Conservation (phyloP, 768 basidiomycete genomes). For the Trametes meyenii region DNA sequence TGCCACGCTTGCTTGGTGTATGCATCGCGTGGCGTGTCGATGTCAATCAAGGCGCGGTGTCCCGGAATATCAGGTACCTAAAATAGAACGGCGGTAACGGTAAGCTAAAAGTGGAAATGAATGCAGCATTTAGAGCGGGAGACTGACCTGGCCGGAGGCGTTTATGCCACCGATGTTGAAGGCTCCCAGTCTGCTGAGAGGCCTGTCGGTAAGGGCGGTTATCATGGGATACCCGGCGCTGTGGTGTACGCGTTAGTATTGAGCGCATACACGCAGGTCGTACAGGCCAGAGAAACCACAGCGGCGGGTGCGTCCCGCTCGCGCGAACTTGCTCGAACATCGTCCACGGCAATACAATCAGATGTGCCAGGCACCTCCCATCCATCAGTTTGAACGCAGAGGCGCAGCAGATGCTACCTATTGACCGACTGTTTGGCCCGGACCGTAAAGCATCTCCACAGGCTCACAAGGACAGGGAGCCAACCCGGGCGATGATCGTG, state of each 20-base stretch:
- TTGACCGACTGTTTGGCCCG: background rate
- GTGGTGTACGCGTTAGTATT: constrained; percentile 1
- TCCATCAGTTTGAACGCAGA: background rate
- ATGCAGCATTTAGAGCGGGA: background rate
- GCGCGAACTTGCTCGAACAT: no score
- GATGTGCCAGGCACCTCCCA: background rate
- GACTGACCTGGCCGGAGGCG: constrained; percentile 45
- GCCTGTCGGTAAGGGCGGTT: constrained; percentile 30
- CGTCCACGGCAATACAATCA: background rate
- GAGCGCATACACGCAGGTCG: background rate
- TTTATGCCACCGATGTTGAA: constrained; percentile 54
- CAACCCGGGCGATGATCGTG: background rate
- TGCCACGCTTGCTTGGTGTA: constrained; percentile 55
- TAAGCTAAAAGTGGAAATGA: background rate
- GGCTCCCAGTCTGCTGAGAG: constrained; percentile 36
- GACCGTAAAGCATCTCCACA: background rate
- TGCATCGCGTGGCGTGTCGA: constrained; percentile 67
- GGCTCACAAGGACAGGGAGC: background rate
- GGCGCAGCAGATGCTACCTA: background rate
- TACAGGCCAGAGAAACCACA: background rate
- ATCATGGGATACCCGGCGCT: constrained; percentile 43
- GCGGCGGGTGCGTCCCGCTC: no score
- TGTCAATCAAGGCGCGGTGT: constrained; percentile 75
- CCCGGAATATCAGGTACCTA: constrained; percentile 34
- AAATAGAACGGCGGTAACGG: background rate